Base-by-base conservation (phyloP, 306 rosid species). In the Fagus sylvatica region DNA sequence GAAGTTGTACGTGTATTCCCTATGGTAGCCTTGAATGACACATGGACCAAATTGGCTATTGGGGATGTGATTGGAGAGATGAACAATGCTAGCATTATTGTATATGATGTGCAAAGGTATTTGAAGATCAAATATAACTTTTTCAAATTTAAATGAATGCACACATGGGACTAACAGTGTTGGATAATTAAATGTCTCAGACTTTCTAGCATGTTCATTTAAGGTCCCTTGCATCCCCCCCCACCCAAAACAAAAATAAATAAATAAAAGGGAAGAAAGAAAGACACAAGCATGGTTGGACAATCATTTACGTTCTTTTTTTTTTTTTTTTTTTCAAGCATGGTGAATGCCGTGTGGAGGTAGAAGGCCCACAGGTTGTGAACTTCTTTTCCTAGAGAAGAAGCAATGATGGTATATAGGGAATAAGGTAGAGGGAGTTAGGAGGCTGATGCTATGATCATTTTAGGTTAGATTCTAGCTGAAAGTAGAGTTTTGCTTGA, bases 91-190 rank as follows among this genome's bases (percentile, higher is more conserved):
- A 89, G 82, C 85, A 92, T 95, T 80, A 85, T 83, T 65, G 97
- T 95, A 49, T 95, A 89, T 88, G 98, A 95, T 82, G 73, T 95
- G 92, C 98, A 95, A 83, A 95, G 98, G 98, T 95, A 89, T 71
- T 76, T 48, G 33, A 48, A 64, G 36, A 79, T 57, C 17, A 30
- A 42, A 19, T 46, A 48, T 77, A 7, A 73, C 60, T 32, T 53
- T 65, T 77, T 34, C 33, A 80, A 22, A 55, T 56, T 65, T 36
- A 53, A 67, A 72, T 77, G 57, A 65, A 65, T 17, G 46, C 70
- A 36, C 30, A 36, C 28, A 17, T 36, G n/a, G 13, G 7, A 37
- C 41, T 4, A 61, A 33, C 10, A 33, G 68, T 13, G 41, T 61
- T 10, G 68, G 41, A 13, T 13, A 32, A 33, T 4, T 28, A 28